Base-by-base conservation (phyloP, 148 eudicot genomes). In the Nyssa sinensis region DNA sequence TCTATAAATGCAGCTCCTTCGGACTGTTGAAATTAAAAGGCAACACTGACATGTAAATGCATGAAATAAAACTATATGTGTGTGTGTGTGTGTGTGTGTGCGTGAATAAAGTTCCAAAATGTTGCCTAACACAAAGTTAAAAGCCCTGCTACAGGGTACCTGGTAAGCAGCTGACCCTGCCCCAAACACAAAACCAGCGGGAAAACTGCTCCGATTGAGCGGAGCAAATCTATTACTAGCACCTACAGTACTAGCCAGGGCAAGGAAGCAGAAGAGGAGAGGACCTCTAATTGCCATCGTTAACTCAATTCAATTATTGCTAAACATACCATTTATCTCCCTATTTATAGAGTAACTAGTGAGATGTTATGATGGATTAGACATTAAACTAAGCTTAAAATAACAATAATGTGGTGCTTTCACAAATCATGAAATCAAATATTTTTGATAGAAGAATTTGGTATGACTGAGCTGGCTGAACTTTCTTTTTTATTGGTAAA, bases 1-100 rank as follows among this genome's bases (percentile, higher is more conserved):
- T 19, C 64, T n/a, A 58, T 47, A 0, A 12, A 7, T 34, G 74
- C 74, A 0, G 74, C 74, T n/a, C 74, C 74, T 59, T 71, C 74
- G 14, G 3, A 33, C 65, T 71, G 3, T 7, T 23, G 59, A n/a
- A n/a, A n/a, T n/a, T n/a, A 1, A 55, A 19, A 55, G 21, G 21
- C 51, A 44, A 11, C 23, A 55, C 59, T 17, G 19, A 55, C 8
- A 0, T 19, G 21, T 55, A 19, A 55, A n/a, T 7, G 21, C 23
- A 21, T 6, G 17, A 49, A n/a, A 19, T 5, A 3, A 55, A 0
- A 17, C 23, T 19, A 55, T 55, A 5, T 19, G 10, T 6, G 2
- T 7, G 21, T 55, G 24, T 19, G 21, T 19, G 7, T 17, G 5
- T 51, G 58, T 51, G 5, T 51, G n/a, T n/a, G n/a, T n/a, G n/a